A percentile compares a stretch with the other conserved stretches of the same genome.
Conservation (phyloP, 2,329 filamentous ascomycete species). For the Sclerotinia spermophila region DNA sequence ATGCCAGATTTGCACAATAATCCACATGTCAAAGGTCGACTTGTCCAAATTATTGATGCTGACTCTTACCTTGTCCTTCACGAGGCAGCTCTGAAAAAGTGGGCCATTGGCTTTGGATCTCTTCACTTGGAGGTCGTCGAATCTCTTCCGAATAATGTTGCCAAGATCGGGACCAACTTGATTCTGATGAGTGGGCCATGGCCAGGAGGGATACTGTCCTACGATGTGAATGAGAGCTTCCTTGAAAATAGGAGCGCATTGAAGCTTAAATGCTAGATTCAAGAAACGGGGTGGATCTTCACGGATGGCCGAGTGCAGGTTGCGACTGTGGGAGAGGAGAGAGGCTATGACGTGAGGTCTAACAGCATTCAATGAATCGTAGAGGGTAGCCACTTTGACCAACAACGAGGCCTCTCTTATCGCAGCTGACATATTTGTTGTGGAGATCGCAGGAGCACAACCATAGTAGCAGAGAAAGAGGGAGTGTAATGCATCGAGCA, state of each 20-base stretch:
- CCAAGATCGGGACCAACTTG: neutral
- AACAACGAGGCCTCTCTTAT: constrained; percentile 23
- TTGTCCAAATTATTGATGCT: constrained; percentile 10
- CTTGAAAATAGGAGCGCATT: constrained; percentile 27
- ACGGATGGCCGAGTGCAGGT: constrained; percentile 24
- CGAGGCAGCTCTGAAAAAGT: constrained; percentile 23
- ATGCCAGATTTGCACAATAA: constrained; percentile 28
- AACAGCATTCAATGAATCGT: constrained; percentile 15
- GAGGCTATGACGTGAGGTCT: constrained; percentile 19
- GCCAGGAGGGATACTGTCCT: constrained; percentile 25
- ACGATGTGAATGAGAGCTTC: constrained; percentile 32
- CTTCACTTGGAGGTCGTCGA: constrained; percentile 16
- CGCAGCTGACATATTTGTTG: constrained; percentile 18
- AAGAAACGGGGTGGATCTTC: constrained; percentile 29
- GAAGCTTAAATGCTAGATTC: constrained; percentile 19
- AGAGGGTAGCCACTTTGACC: constrained; percentile 18
- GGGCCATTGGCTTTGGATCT: constrained; percentile 18
- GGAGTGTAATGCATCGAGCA: constrained; percentile 23
- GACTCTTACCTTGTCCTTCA: constrained; percentile 9
- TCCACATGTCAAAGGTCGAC: constrained; percentile 32
- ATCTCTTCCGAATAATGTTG: constrained; percentile 22
- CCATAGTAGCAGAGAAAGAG: constrained; percentile 25
- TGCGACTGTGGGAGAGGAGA: constrained; percentile 22
- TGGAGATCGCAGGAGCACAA: constrained; percentile 20
- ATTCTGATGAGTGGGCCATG: constrained; percentile 10